Evolutionary conservation across 2,329 filamentous ascomycete genomes (phyloP), one percentile per base, ranked within the genome.

Genomic region (Gremmenia infestans): DNA sequence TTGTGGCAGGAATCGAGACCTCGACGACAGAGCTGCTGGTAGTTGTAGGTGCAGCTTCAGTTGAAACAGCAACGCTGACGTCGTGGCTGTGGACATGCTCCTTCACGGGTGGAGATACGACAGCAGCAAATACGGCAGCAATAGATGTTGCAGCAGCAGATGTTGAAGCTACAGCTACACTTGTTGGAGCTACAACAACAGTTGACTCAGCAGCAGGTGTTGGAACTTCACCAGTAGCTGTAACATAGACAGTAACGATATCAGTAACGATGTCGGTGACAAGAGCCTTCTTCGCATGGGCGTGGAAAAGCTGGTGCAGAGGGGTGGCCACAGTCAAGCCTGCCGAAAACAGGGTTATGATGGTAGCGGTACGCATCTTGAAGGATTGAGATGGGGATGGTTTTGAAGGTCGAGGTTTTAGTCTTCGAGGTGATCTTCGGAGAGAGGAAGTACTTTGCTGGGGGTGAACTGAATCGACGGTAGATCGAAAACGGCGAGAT

Each of bases 361-460:
- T 52, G 53, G 68, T 66, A 36, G 73, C 73, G 52, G 68, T 71
- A 69, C 69, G 73, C 74, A 76, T 76, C 55, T 70, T 74, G 68
- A 62, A 48, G 46, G 22, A 15, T 37, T n/a, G 48, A 32, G 35
- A 35, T 6, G 8, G n/a, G 39, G 40, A 43, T 48, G 17, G 37
- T 43, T 54, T 25, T 60, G 55, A 43, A 42, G 32, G 35, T 45
- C 52, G 50, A 45, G 39, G 14, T 2, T 32, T 19, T 35, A 35
- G 49, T 47, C 36, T 17, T 43, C 50, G 19, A 42, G 5, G 45
- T 55, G 22, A 32, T 67, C 61, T 56, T 65, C 61, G 60, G 60
- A 62, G 61, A 65, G 58, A 60, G 35, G 36, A 48, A 32, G 57
- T 50, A 50, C 56, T 51, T 48, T 52, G 53, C 53, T 60, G 54